Percentiles rank a stretch among this genome's conserved stretches.
Conservation (phyloP, 169 alveolate species). For the Plasmodium fragile region DNA sequence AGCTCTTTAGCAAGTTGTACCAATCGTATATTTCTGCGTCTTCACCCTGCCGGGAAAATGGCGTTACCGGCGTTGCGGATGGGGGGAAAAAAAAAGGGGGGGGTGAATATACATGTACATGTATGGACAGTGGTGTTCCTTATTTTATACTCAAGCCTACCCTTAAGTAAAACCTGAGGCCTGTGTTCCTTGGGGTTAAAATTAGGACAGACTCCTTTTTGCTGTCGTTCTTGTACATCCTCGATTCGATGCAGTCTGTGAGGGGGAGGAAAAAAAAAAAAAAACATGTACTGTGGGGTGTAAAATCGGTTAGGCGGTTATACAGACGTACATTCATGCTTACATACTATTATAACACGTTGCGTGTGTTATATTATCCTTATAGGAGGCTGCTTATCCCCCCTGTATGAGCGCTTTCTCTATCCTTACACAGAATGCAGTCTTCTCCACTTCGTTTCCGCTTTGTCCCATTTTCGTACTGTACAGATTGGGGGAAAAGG, state of each 20-base stretch:
- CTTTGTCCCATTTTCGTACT: conserved; percentile 30
- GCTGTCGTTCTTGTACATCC: conserved; percentile 4
- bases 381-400: background rate
- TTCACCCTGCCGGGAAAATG: conserved; percentile 22
- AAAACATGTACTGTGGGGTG: background rate
- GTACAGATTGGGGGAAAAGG: background rate
- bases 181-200: conserved; percentile 39
- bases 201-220: conserved; percentile 17
- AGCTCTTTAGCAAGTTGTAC: conserved; percentile 19
- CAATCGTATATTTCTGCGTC: conserved; percentile 47
- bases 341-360: background rate
- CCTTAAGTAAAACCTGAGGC: conserved; percentile 29
- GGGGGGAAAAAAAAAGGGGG: too few relatives aligned
- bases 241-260: conserved; percentile 44
- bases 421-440: conserved; percentile 30
- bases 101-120: background rate
- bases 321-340: background rate
- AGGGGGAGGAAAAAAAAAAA: background rate
- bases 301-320: background rate
- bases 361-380: background rate
- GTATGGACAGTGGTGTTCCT: background rate
- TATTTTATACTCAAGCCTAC: background rate
- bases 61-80: background rate
- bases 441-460: conserved; percentile 28
- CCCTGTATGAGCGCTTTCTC: background rate